These are phyloP conservation scores for Vigna nakashimae DNA, from an alignment of 306 rosid genomes.

Conservation along the genomic window DNA sequence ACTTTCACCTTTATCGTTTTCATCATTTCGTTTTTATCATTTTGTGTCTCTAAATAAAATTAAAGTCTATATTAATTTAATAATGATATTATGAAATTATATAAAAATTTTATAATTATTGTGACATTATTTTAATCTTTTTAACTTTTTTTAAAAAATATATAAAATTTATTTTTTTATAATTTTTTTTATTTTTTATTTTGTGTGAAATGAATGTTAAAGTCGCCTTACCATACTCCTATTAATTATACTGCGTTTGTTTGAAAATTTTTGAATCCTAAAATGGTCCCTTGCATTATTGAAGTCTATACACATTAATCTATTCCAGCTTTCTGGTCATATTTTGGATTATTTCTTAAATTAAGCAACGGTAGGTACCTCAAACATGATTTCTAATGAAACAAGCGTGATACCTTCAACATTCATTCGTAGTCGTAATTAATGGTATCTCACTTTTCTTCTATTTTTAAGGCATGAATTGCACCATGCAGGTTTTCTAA, in stretches of 20 bases:
- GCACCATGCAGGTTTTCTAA: not conserved
- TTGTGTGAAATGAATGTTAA: no score
- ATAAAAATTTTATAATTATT: no score
- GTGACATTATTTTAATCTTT: no score
- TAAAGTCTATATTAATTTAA: not conserved
- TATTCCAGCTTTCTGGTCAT: not conserved
- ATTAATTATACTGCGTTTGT: not conserved
- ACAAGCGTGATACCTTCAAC: no score
- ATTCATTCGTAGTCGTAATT: not conserved
- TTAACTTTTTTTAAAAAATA: no score
- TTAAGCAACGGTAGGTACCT: slow-evolving; percentile 1
- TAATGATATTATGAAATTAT: no score
- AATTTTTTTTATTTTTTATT: no score
- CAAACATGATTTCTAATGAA: not conserved
- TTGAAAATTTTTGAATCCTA: not conserved
- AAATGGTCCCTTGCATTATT: not conserved
- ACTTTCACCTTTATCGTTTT: not conserved
- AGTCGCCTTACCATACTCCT: no score
- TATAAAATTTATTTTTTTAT: no score
- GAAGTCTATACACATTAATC: not conserved
- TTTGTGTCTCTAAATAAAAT: not conserved
- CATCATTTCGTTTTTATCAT: not conserved
- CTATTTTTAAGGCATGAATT: not conserved
- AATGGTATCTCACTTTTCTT: not conserved
- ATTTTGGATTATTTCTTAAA: not conserved